Evolutionary conservation across 2,329 filamentous ascomycete species (phyloP), one percentile per base, ranked within the genome.

Genomic region (Beauveria australis): DNA sequence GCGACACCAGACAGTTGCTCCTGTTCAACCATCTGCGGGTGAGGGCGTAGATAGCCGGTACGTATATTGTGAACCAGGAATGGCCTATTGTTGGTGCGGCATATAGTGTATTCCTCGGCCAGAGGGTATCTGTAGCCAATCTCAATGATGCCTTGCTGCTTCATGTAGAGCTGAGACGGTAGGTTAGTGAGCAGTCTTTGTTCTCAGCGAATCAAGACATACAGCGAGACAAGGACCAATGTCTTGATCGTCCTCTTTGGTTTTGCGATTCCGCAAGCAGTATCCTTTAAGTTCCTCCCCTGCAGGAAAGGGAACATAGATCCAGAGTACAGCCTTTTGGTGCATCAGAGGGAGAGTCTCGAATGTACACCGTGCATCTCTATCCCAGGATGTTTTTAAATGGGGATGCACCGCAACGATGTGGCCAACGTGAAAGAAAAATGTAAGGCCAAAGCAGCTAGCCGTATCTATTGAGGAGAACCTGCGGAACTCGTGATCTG

Each of bases 391-490:
- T 2, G 33, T 60, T 7, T 59, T 41, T 1, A 49, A 6, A 49
- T 54, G 58, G 5, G 51, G 43, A 41, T 60, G 58, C 30, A 54
- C 51, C 4, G 51, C 58, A 14, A 60, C 49, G 16, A 60, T 43
- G 10, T 47, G 49, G 22, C 51, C 49, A 4, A 53, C 30, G 19
- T 47, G 37, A 44, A 53, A 54, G 37, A 60, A 60, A 28, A 60
- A 60, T 2, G 58, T 60, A 4, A 54, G 51, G 18, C 58, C 58
- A 48, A 54, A 60, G n/a, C 58, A 60, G 30, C 19, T 26, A 1
- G 24, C 14, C 1, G 49, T 60, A 24, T 60, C 51, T 14, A 60
- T 48, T 1, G 51, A 44, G 8, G 48, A 60, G 14, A 60, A 53
- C 16, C 57, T 53, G 18, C 16, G n/a, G 19, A 46, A 60, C 3